Conservation (phyloP, 2,329 filamentous ascomycete species). For the Diaporthe citrichinensis region DNA sequence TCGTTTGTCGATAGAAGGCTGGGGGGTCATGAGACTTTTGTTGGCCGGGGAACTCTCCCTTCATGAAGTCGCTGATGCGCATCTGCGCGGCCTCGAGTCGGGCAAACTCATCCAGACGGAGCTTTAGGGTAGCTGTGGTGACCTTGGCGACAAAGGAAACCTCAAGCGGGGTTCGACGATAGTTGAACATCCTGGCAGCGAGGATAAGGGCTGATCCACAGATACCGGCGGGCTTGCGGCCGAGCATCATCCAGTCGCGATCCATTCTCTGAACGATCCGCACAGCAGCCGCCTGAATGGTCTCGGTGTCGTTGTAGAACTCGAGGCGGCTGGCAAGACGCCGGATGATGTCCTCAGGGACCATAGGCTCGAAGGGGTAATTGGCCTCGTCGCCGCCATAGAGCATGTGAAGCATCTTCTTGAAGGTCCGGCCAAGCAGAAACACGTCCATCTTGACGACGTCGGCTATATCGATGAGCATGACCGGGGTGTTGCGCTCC, state of each 20-base stretch:
- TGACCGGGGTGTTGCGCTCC: slow-evolving; percentile 83
- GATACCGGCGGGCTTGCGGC: slow-evolving; percentile 91
- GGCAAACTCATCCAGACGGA: slow-evolving; percentile 92
- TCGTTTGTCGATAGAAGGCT: slow-evolving; percentile 78
- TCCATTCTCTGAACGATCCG: slow-evolving; percentile 94
- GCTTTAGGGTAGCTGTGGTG: slow-evolving; percentile 91
- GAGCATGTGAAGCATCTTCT: slow-evolving; percentile 80
- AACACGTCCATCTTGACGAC: slow-evolving; percentile 89
- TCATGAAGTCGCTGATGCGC: slow-evolving; percentile 82
- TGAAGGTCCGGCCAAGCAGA: slow-evolving; percentile 90
- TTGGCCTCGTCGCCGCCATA: slow-evolving; percentile 64
- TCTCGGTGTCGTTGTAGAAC: slow-evolving; percentile 84
- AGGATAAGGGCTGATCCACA: slow-evolving; percentile 95
- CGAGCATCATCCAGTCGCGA: slow-evolving; percentile 96
- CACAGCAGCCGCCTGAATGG: slow-evolving; percentile 89
- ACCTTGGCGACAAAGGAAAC: slow-evolving; percentile 99
- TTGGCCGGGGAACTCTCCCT: slow-evolving; percentile 25
- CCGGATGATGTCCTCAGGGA: slow-evolving; percentile 91
- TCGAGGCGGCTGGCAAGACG: slow-evolving; percentile 93
- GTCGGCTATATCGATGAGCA: slow-evolving; percentile 97
- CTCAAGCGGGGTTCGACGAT: slow-evolving; percentile 90
- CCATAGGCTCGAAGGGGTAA: slow-evolving; percentile 72
- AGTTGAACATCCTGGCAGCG: slow-evolving; percentile 98
- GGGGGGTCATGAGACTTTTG: slow-evolving; percentile 88
- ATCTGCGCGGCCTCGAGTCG: slow-evolving; percentile 86